Evolutionary conservation across 768 basidiomycete genomes (phyloP), one percentile per base, ranked within the genome.

Genomic region (Dioszegia crocea): DNA sequence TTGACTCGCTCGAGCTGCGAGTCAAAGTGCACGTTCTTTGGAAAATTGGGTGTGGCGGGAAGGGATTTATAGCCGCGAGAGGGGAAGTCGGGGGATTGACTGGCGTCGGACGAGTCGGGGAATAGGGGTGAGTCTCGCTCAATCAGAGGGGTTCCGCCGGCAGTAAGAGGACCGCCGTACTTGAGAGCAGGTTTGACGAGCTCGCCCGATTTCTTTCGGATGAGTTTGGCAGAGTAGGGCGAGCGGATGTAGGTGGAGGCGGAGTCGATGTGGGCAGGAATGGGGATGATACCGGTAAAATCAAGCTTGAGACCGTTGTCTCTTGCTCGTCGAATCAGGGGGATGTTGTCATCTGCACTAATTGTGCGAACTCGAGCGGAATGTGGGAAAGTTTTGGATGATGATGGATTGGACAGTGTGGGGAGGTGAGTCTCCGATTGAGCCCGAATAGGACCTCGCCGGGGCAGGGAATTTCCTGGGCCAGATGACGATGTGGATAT

Each of bases 201-300:
- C 78, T 96, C 89, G 36, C 94, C 93, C 14, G 89, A 90, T 78
- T 96, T 97, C 78, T 97, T 97, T 60, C 91, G 85, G 31, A 90
- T 80, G 52, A 88, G 79, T 24, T 57, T 62, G 21, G 67, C 60
- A 19, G 59, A 31, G 45, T 63, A 73, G 51, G 81, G 78, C 16
- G 73, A 70, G 17, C 61, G 56, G n/a, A 71, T 56, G 31, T 51
- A 51, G 31, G 71, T 64, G 9, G 65, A 61, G 30, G 61, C 58
- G 12, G 58, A 36, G 19, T 63, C 67, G 19, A 45, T 29, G 1
- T 54, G 40, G 26, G 31, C 17, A 16, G 21, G 31, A 17, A 65
- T 30, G 29, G 64, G 65, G 23, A 70, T 43, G 49, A 76, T 69
- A 10, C 73, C 70, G 17, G 67, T 62, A 43, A 76, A 68, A 53